Conservation (phyloP, 352 stramenopile genomes). For the Pythium periplocum region DNA sequence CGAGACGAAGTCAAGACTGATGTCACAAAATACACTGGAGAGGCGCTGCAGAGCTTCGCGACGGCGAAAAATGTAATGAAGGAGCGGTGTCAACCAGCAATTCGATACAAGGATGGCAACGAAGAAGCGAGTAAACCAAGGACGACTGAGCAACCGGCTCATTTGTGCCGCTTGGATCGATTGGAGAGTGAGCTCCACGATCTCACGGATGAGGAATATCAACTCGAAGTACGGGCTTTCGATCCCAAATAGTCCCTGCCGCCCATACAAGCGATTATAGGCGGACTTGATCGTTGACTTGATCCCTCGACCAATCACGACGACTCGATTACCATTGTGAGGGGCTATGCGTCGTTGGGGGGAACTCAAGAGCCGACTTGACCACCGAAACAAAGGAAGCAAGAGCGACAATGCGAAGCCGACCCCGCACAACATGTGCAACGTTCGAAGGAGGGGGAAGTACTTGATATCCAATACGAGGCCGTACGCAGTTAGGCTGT, state of each 20-base stretch:
- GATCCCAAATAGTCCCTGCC: constrained; percentile 7
- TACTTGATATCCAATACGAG: no score
- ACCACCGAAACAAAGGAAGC: no score
- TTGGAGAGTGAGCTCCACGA: constrained; percentile 10
- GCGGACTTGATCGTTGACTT: not conserved
- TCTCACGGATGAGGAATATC: constrained; percentile 13
- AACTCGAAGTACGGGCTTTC: constrained; percentile 9
- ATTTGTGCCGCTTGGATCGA: constrained; percentile 15
- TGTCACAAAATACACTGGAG: constrained; percentile 7
- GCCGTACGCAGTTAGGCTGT: no score
- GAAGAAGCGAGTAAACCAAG: constrained; percentile 9
- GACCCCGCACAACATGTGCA: no score
- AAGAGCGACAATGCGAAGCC: no score
- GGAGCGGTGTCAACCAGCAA: constrained; percentile 13
- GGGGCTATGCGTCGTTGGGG: no score
- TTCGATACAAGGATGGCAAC: constrained; percentile 11
- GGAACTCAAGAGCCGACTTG: no score
- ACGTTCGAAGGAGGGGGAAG: no score
- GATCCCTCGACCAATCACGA: no score
- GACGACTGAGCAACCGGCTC: constrained; percentile 6
- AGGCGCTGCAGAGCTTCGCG: constrained; percentile 8
- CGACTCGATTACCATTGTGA: no score
- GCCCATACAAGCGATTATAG: constrained; percentile 4
- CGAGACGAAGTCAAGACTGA: constrained; percentile 13
- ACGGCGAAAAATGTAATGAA: constrained; percentile 2